Evolutionary conservation across 257 asterid species (phyloP).

Genomic region (Mitragyna speciosa): DNA sequence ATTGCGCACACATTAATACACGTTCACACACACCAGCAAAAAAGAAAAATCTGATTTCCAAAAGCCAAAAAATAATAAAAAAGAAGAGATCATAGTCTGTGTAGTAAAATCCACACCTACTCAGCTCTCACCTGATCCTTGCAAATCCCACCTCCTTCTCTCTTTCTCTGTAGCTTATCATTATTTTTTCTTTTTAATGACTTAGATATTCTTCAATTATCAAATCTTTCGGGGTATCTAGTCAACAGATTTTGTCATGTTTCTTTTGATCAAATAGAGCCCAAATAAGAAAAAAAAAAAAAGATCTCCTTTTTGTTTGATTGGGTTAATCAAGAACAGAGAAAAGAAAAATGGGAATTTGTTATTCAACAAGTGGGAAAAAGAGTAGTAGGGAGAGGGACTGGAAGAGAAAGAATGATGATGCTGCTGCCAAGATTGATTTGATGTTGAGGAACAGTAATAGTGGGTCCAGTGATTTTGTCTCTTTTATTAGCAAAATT

Average conservation of each 20-base stretch:
- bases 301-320: neutral
- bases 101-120: constrained; percentile 24
- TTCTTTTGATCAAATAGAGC: neutral
- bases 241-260: neutral
- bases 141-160: constrained; percentile 16
- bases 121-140: constrained; percentile 24
- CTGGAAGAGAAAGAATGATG: constrained; percentile 39
- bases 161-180: constrained; percentile 9
- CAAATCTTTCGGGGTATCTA: constrained; percentile 1
- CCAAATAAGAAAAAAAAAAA: neutral
- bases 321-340: neutral
- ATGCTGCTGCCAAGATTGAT: constrained; percentile 30
- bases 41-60: neutral
- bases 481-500: constrained; percentile 58
- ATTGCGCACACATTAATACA: neutral
- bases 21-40: neutral
- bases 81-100: neutral
- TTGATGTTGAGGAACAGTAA: constrained; percentile 49
- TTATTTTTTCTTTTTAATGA: neutral
- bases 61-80: constrained; percentile 9
- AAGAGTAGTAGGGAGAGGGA: constrained; percentile 39
- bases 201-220: constrained; percentile 4
- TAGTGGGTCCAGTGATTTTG: constrained; percentile 61
- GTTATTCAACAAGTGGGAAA: constrained; percentile 56
- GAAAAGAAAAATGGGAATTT: constrained; percentile 68